These are phyloP conservation scores for Suillus alpinus DNA, from an alignment of 768 basidiomycete species.

Conservation along the genomic window DNA sequence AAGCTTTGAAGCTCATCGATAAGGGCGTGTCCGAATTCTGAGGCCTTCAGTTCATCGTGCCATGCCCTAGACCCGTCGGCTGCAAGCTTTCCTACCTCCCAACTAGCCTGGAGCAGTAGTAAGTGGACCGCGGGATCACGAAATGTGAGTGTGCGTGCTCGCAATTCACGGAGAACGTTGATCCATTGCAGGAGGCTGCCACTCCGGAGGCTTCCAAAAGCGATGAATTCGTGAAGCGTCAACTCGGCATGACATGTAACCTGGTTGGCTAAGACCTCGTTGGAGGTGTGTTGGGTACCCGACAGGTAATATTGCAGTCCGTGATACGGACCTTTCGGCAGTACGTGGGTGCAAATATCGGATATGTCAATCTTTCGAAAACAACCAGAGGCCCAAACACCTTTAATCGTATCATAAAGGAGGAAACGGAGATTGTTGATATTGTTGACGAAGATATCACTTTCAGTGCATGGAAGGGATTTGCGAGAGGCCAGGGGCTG, in stretches of 20 bases:
- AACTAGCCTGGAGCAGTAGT: constrained; percentile 39
- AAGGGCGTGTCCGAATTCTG: constrained; percentile 32
- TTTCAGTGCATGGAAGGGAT: constrained; percentile 15
- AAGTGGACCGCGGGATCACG: constrained; percentile 35
- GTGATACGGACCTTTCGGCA: constrained; percentile 32
- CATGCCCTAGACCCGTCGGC: constrained; percentile 24
- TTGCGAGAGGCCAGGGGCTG: constrained; percentile 29
- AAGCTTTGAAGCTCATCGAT: constrained; percentile 31
- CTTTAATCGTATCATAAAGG: constrained; percentile 22
- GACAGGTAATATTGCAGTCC: constrained; percentile 35
- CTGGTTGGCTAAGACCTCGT: constrained; percentile 42
- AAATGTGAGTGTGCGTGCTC: constrained; percentile 33
- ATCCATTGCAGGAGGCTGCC: constrained; percentile 44
- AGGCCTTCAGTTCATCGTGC: constrained; percentile 34
- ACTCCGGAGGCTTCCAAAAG: constrained; percentile 41
- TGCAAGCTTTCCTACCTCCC: constrained; percentile 33
- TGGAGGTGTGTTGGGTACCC: constrained; percentile 37
- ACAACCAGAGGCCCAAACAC: constrained; percentile 12
- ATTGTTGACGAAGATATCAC: constrained; percentile 26
- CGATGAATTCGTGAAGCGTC: constrained; percentile 39
- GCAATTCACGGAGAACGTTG: constrained; percentile 43
- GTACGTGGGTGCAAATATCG: constrained; percentile 26
- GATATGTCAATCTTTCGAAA: constrained; percentile 15
- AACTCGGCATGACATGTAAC: constrained; percentile 35
- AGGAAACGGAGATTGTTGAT: constrained; percentile 20